These are phyloP conservation scores for Termitomyces sp. DNA, from an alignment of 768 basidiomycete genomes.

Conservation along the genomic window DNA sequence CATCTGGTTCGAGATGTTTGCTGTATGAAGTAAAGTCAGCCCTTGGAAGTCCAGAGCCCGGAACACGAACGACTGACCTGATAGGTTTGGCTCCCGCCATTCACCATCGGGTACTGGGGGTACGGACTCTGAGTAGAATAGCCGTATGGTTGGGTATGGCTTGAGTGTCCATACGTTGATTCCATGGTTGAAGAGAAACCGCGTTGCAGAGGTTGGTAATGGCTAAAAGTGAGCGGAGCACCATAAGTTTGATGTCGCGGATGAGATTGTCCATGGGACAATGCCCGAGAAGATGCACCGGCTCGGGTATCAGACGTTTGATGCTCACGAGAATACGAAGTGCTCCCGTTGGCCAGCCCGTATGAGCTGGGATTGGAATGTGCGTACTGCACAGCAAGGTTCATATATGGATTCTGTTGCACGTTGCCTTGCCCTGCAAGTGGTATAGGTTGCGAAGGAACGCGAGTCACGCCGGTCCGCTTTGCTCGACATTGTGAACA, in stretches of 20 bases:
- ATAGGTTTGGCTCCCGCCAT: slow-evolving; percentile 9
- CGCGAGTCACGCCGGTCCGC: slow-evolving; percentile 3
- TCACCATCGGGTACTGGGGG: slow-evolving; percentile 10
- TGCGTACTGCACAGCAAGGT: slow-evolving; percentile 3
- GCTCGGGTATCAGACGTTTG: slow-evolving; percentile 6
- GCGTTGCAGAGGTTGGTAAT: slow-evolving; percentile 41
- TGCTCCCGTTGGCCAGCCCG: slow-evolving; percentile 9
- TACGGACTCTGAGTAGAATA: slow-evolving; percentile 11
- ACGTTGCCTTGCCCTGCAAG: slow-evolving; percentile 8
- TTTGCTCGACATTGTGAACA: slow-evolving; percentile 52
- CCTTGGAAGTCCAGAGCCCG: neutral
- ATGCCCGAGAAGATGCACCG: neutral
- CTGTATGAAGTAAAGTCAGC: neutral
- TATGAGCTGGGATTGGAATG: slow-evolving; percentile 5
- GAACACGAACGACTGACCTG: slow-evolving; percentile 9
- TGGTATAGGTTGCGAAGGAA: slow-evolving; percentile 12
- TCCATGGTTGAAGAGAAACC: slow-evolving; percentile 24
- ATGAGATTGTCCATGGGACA: slow-evolving; percentile 9
- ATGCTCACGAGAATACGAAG: slow-evolving; percentile 5
- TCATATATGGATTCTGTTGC: slow-evolving; percentile 10
- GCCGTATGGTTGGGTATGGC: slow-evolving; percentile 19
- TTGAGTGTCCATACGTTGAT: slow-evolving; percentile 14
- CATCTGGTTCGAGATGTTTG: slow-evolving; percentile 14
- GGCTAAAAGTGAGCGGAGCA: slow-evolving; percentile 34
- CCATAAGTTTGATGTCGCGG: slow-evolving; percentile 15